phyloP scores from a whole-genome alignment of 768 basidiomycete species.

The Lactifluus echinatus region DNA sequence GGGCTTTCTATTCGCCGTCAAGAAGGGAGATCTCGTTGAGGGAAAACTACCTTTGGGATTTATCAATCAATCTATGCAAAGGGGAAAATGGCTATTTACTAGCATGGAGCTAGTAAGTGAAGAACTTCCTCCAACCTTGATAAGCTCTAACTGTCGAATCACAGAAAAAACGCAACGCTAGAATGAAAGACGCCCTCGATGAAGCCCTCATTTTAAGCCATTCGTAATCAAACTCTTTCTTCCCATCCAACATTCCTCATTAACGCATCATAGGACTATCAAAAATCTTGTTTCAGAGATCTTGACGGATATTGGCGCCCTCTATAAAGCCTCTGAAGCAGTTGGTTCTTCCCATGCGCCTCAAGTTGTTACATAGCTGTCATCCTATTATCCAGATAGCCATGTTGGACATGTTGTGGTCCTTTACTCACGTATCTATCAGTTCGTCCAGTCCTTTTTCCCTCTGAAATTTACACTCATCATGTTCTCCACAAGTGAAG shows the following conservation, averaged over 20 bases:
- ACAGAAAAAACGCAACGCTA: slow-evolving; percentile 80
- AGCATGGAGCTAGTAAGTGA: slow-evolving; percentile 68
- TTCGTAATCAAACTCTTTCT: slow-evolving; percentile 36
- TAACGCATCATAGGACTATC: slow-evolving; percentile 50
- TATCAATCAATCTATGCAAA: slow-evolving; percentile 56
- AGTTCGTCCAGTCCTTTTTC: slow-evolving; percentile 37
- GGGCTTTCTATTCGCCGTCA: slow-evolving; percentile 66
- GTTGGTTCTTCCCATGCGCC: slow-evolving; percentile 32
- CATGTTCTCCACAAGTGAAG: slow-evolving; percentile 30
- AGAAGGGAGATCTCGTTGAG: slow-evolving; percentile 56
- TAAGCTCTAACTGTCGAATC: neutral
- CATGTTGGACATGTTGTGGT: slow-evolving; percentile 81
- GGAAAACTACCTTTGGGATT: slow-evolving; percentile 62
- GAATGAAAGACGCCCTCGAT: slow-evolving; percentile 87
- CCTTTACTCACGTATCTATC: slow-evolving; percentile 77
- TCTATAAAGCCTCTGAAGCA: slow-evolving; percentile 90
- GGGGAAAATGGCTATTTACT: slow-evolving; percentile 66
- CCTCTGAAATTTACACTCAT: neutral
- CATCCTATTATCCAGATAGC: slow-evolving; percentile 59
- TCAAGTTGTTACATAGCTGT: too few species aligned
- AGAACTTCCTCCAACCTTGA: neutral
- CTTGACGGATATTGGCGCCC: slow-evolving; percentile 59
- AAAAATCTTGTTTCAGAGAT: slow-evolving; percentile 67
- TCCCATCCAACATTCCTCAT: neutral
- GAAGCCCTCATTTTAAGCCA: slow-evolving; percentile 84